Evolutionary conservation across 176 grass and related monocot genomes (phyloP).

Genomic region (Otatea glauca): DNA sequence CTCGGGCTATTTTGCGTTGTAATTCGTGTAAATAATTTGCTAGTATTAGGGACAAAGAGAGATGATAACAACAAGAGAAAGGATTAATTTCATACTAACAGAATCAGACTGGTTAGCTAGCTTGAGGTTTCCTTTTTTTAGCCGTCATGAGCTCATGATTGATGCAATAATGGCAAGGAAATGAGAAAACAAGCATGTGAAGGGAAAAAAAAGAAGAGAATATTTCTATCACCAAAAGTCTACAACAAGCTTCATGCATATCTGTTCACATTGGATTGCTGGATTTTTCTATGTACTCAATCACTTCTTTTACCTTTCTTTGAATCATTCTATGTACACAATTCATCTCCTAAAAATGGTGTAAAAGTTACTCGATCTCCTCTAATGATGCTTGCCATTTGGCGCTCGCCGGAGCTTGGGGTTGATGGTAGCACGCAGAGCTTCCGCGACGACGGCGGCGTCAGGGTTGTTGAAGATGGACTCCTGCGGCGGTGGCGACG

Average conservation of each 20-base stretch:
- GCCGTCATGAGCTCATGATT: slow-evolving; percentile 47
- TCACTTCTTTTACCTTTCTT: slow-evolving; percentile 1
- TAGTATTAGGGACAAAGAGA: slow-evolving; percentile 41
- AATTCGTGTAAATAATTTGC: slow-evolving; percentile 56
- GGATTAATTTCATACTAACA: slow-evolving; percentile 37
- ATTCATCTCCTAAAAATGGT: slow-evolving; percentile 37
- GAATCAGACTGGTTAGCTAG: slow-evolving; percentile 11
- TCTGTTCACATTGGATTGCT: slow-evolving; percentile 38
- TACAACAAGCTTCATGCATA: slow-evolving; percentile 30
- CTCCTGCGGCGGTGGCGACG: slow-evolving; percentile 39
- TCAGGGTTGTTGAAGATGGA: slow-evolving; percentile 51
- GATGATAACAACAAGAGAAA: slow-evolving; percentile 47
- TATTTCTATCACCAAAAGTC: slow-evolving; percentile 44
- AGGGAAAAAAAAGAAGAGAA: background rate
- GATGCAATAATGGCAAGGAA: slow-evolving; percentile 42
- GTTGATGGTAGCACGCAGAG: slow-evolving; percentile 32
- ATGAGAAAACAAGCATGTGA: slow-evolving; percentile 20
- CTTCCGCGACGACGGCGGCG: slow-evolving; percentile 37
- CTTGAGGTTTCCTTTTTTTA: background rate
- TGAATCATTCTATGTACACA: slow-evolving; percentile 50
- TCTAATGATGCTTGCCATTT: slow-evolving; percentile 54
- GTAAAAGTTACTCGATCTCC: background rate
- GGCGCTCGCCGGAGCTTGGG: slow-evolving; percentile 40
- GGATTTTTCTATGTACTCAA: slow-evolving; percentile 46
- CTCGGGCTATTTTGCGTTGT: background rate